These are phyloP conservation scores for Penicillium hesseltinei DNA, from an alignment of 2,329 filamentous ascomycete species.

Conservation along the genomic window DNA sequence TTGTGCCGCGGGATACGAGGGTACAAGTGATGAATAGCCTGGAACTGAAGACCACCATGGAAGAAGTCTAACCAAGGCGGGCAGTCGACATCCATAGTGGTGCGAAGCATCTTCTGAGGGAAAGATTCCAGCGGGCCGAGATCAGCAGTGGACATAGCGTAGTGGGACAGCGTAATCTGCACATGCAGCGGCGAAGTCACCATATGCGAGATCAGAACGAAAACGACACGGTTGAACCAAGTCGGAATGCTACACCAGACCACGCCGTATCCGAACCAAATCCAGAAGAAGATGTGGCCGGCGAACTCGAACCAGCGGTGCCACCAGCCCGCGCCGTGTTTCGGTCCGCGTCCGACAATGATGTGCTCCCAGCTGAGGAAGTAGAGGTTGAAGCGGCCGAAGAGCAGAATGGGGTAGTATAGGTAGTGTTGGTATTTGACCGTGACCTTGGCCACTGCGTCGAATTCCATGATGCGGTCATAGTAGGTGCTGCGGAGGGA, in stretches of 20 bases:
- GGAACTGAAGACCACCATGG: conserved; percentile 83
- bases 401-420: conserved; percentile 75
- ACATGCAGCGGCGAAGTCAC: conserved; percentile 77
- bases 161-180: conserved; percentile 89
- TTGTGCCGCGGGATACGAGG: conserved; percentile 81
- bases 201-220: conserved; percentile 74
- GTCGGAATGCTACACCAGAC: conserved; percentile 69
- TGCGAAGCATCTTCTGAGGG: conserved; percentile 81
- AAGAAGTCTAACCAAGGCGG: conserved; percentile 82
- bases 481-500: conserved; percentile 76
- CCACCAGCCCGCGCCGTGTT: conserved; percentile 74
- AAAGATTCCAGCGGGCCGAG: conserved; percentile 80
- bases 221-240: conserved; percentile 65
- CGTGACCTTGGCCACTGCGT: conserved; percentile 65
- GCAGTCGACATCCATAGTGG: conserved; percentile 89
- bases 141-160: conserved; percentile 85
- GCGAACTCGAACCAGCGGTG: conserved; percentile 72
- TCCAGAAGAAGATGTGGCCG: conserved; percentile 77
- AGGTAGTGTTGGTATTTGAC: conserved; percentile 71
- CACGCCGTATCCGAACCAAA: conserved; percentile 76
- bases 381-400: conserved; percentile 87
- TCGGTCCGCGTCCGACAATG: conserved; percentile 64
- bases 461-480: conserved; percentile 72
- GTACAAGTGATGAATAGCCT: conserved; percentile 80
- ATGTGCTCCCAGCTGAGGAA: conserved; percentile 76